phyloP scores from a whole-genome alignment of 345 rosid species.

The Hypericum perforatum region DNA sequence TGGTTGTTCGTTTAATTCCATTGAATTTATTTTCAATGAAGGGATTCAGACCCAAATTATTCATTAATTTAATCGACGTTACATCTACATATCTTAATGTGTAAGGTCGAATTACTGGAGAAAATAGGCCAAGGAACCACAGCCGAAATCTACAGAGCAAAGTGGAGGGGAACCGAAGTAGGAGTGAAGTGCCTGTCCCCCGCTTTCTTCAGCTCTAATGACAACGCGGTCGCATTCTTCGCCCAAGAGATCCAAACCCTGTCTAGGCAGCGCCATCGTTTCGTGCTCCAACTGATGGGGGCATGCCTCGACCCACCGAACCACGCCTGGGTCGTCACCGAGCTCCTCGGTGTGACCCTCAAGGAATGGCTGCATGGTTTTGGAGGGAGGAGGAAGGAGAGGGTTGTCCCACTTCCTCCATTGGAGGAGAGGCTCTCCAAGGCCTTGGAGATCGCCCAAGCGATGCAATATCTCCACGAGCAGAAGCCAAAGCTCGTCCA shows the following conservation, averaged over 20 bases:
- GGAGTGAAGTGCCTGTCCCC: constrained; percentile 50
- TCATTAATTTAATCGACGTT: too few species aligned
- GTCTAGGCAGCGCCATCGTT: constrained; percentile 43
- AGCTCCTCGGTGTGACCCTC: constrained; percentile 34
- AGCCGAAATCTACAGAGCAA: constrained; percentile 36
- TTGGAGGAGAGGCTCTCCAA: constrained; percentile 27
- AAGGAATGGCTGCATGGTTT: constrained; percentile 56
- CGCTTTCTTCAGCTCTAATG: constrained; percentile 30
- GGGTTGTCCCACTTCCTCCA: constrained; percentile 32
- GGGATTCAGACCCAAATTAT: too few species aligned
- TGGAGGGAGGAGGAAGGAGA: constrained; percentile 18
- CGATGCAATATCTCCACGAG: constrained; percentile 56
- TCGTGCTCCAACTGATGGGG: constrained; percentile 44
- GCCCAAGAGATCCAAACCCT: constrained; percentile 48
- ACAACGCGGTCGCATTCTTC: constrained; percentile 24
- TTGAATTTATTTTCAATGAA: too few species aligned
- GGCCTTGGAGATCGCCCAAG: constrained; percentile 53
- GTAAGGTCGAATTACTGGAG: constrained; percentile 34
- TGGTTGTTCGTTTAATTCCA: too few species aligned
- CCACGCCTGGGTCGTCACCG: constrained; percentile 44
- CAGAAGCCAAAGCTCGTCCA: constrained; percentile 52
- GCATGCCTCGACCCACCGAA: constrained; percentile 47
- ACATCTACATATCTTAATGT: neutral
- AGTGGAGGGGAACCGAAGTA: constrained; percentile 52
- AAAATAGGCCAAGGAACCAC: constrained; percentile 46